A percentile compares a stretch with the other conserved stretches of the same genome.
Conservation (phyloP, 164 flowering plant genomes). For the Tinospora cordifolia region DNA sequence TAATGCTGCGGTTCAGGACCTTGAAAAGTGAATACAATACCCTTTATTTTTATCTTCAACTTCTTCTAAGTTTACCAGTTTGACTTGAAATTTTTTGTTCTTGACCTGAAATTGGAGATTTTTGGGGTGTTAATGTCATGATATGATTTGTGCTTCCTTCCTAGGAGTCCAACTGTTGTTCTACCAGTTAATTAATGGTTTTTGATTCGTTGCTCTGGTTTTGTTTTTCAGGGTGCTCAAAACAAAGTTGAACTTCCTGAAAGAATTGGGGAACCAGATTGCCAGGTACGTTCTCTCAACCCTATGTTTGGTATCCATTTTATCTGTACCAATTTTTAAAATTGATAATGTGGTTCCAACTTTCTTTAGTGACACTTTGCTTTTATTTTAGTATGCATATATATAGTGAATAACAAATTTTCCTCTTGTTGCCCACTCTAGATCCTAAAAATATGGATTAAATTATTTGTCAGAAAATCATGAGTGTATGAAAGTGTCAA, state of each 20-base stretch:
- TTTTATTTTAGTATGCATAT: too few species aligned
- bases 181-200: neutral
- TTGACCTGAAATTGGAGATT: neutral
- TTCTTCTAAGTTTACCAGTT: neutral
- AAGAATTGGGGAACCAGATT: conserved; percentile 74
- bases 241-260: conserved; percentile 57
- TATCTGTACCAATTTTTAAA: neutral
- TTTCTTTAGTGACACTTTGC: neutral
- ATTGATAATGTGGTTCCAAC: neutral
- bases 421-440: neutral
- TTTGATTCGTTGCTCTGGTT: neutral
- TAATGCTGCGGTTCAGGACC: neutral
- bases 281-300: conserved; percentile 48
- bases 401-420: too few species aligned
- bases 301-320: neutral
- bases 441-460: neutral
- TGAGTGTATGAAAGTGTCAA: neutral
- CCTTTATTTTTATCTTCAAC: too few species aligned
- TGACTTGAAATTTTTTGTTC: neutral
- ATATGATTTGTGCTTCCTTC: neutral
- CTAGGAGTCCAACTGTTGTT: neutral
- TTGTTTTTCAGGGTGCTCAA: conserved; percentile 33
- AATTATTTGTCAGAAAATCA: neutral
- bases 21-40: neutral
- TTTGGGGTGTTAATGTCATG: neutral